phyloP scores from a whole-genome alignment of 140 eudicot species.

The Ambrosia hybrid region DNA sequence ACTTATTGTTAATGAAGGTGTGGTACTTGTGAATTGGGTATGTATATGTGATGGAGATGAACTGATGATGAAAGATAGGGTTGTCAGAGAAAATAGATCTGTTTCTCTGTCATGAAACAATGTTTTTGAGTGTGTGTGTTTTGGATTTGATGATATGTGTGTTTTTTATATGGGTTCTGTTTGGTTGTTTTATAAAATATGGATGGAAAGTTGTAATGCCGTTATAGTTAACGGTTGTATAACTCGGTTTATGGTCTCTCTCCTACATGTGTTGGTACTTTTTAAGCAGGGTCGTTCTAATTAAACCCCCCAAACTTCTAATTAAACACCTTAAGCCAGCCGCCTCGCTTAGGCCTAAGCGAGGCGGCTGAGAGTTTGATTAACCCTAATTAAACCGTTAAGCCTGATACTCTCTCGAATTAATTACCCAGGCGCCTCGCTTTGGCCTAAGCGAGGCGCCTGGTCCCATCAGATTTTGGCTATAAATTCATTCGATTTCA shows the following conservation, averaged over 20 bases:
- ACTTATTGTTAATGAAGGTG: background rate
- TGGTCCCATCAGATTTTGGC: no score
- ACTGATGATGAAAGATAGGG: conserved; percentile 42
- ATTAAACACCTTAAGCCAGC: no score
- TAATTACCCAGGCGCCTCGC: no score
- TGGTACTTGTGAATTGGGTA: background rate
- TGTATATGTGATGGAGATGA: conserved; percentile 26
- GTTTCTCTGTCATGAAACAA: conserved; percentile 24
- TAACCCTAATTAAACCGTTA: no score
- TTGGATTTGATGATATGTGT: conserved; percentile 20
- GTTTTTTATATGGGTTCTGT: conserved; percentile 28
- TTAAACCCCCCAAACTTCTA: no score
- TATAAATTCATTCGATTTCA: no score
- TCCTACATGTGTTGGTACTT: background rate
- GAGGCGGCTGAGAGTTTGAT: no score
- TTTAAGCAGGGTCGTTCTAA: no score
- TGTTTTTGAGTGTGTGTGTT: conserved; percentile 12
- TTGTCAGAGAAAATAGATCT: conserved; percentile 36
- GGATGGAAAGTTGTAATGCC: conserved; percentile 24
- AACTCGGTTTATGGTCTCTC: conserved; percentile 16
- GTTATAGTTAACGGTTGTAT: conserved; percentile 19
- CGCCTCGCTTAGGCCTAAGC: no score
- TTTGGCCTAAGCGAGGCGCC: no score
- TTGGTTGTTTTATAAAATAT: conserved; percentile 5
- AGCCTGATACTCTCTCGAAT: no score